A percentile compares a stretch with the other conserved stretches of the same genome.
phyloP scores from a whole-genome alignment of 129 eudicot genomes.

The Chrysanthemum lavandulifolium region DNA sequence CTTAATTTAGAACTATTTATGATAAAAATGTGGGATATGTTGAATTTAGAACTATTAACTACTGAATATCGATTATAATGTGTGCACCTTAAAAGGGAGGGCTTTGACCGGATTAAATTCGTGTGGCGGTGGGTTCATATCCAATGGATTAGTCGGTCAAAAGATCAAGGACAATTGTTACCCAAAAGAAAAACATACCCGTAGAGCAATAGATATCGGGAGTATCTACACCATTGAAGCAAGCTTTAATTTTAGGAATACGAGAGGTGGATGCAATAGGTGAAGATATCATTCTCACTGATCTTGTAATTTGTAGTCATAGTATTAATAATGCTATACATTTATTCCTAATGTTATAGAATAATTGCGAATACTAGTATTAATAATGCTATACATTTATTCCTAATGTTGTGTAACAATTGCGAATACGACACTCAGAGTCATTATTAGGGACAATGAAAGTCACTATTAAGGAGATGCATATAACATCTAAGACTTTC shows the following conservation, averaged over 20 bases:
- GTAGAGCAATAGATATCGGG: slow-evolving; percentile 89
- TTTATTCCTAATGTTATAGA: not conserved
- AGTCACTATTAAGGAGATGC: too few species aligned
- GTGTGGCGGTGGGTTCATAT: too few species aligned
- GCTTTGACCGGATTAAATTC: too few species aligned
- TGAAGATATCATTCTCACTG: slow-evolving; percentile 91
- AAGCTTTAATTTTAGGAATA: slow-evolving; percentile 94
- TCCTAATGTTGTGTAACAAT: too few species aligned
- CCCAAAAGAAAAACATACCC: slow-evolving; percentile 45
- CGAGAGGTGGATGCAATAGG: slow-evolving; percentile 99
- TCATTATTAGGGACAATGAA: too few species aligned
- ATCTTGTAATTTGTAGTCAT: slow-evolving; percentile 44
- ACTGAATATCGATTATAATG: not conserved
- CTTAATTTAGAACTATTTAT: not conserved
- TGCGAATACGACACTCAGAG: too few species aligned
- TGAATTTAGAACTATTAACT: too few species aligned
- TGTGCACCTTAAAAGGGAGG: slow-evolving; percentile 45
- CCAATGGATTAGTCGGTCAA: too few species aligned
- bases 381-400: not conserved
- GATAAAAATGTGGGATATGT: too few species aligned
- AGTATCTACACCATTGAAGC: slow-evolving; percentile 87
- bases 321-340: not conserved
- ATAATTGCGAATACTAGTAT: not conserved
- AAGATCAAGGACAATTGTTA: too few species aligned
- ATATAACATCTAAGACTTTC: too few species aligned